Base-by-base conservation (phyloP, 768 basidiomycete species). In the Russula earlei region DNA sequence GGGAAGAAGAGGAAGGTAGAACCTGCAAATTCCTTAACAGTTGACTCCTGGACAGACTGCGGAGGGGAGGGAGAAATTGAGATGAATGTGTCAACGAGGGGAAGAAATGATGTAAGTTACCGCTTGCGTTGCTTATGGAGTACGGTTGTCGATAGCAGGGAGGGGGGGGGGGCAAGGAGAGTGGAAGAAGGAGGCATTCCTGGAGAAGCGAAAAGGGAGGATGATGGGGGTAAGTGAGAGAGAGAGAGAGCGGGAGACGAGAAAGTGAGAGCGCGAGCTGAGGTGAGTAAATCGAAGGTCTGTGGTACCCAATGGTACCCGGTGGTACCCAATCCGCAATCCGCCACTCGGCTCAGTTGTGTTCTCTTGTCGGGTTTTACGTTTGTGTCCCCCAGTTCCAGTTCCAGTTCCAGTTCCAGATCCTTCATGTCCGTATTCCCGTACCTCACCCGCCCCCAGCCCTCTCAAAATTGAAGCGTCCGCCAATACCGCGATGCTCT, bases 21-120 rank as follows among this genome's bases (percentile, higher is more conserved):
- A 77, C 76, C 72, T 77, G 65, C 48, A 76, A 63, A 56, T 65
- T 68, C 65, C 69, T 70, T 51, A 71, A 61, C 60, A 78, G 70
- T 49, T 72, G 72, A 27, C 37, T 50, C 55, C 49, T 59, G 15
- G 58, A 59, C 14, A 63, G 68, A 59, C 62, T 65, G 64, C 56
- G 46, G 57, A 56, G 52, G 64, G 62, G 47, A 34, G 40, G 37
- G 41, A 46, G 20, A 25, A 45, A 41, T 52, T 58, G 52, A 58
- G 57, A 54, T 24, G 57, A 58, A 54, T 37, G 47, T 12, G 36
- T 14, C 24, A 34, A 49, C 17, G 17, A n/a, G n/a, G 25, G 29
- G 34, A 33, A 40, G 38, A 45, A 54, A 49, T 48, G 52, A 54
- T 49, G 47, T 9, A 40, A 22, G 56, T 52, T 58, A 58, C 57